Base-by-base conservation (phyloP, 495 filamentous ascomycete genomes). In the Hapsidospora chrysogenum region DNA sequence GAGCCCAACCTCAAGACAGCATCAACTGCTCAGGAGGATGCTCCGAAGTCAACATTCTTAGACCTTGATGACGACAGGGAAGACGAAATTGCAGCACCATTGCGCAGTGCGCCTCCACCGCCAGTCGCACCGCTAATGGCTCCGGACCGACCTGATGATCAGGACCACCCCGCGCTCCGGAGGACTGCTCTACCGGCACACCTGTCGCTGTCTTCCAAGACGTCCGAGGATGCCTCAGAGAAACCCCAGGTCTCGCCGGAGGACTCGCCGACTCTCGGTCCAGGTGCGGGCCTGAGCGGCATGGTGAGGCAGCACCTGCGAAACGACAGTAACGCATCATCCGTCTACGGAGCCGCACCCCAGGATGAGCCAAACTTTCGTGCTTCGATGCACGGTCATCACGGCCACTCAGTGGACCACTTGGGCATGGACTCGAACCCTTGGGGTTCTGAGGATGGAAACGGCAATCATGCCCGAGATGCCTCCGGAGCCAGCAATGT, bases 281-380 rank as follows among this genome's bases (percentile, higher is more conserved):
- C 82, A 7, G 43, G 41, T 11, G 41, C 73, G 33, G 82, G 80
- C 9, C 63, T 95, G 14, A 85, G 75, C 47, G 80, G 80, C 14
- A 67, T 95, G 53, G 76, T 95, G 25, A 77, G 78, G 20, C 75
- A 85, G 38, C 92, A 96, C 55, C 65, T 99, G 10, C 78, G 89
- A 16, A 71, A 71, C 10, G 72, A 79, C 35, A 96, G 89, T 55
- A 77, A 77, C 36, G 61, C 67, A 27, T 94, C 85, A 16, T 87
- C 85, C 0, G 64, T 89, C 29, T 81, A 76, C 49, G 74, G 65
- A 3, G 40, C 37, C 1, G 23, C 41, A 0, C 46, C 48, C 8
- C 41, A 48, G 11, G 27, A 45, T 45, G 20, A 51, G 49, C 5
- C 41, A n/a, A n/a, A n/a, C n/a, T n/a, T n/a, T n/a, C n/a, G n/a